These are phyloP conservation scores for Candida rishiriensis DNA, from an alignment of 805 yeast species.

Conservation along the genomic window DNA sequence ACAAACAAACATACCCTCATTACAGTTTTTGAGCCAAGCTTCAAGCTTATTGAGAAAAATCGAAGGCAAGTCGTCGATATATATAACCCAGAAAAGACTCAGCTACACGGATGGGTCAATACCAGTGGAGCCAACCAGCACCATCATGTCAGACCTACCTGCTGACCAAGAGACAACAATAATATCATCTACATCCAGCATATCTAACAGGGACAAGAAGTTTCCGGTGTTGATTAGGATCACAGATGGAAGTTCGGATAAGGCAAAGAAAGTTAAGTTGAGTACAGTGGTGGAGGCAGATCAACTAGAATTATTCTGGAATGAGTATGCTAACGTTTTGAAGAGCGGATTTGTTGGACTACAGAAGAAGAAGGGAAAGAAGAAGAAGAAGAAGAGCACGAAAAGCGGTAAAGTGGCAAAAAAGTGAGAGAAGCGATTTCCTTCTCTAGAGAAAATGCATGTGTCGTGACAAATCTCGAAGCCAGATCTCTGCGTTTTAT, in stretches of 20 bases:
- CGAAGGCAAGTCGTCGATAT: conserved; percentile 44
- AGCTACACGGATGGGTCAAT: conserved; percentile 17
- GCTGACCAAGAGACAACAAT: conserved; percentile 11
- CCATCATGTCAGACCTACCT: conserved; percentile 14
- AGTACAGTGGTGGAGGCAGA: conserved; percentile 68
- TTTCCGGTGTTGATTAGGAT: conserved; percentile 69
- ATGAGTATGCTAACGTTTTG: conserved; percentile 60
- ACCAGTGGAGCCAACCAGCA: conserved; percentile 14
- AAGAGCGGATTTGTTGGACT: conserved; percentile 73
- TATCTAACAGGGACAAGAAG: conserved; percentile 24
- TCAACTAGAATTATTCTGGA: conserved; percentile 71
- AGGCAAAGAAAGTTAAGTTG: conserved; percentile 50
- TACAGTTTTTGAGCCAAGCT: conserved; percentile 25
- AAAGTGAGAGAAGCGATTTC: not conserved
- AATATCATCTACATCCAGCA: conserved; percentile 4
- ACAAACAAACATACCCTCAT: not conserved
- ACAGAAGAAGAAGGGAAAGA: conserved; percentile 77
- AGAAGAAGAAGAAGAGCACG: conserved; percentile 51
- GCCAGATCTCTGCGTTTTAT: too few species aligned
- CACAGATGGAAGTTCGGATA: conserved; percentile 51
- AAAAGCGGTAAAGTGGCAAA: conserved; percentile 21
- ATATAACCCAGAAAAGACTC: conserved; percentile 56
- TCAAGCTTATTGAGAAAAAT: conserved; percentile 14
- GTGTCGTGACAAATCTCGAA: too few species aligned
- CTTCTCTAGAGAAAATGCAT: not conserved